Conservation (phyloP, 176 grass and related monocot genomes). For the Microstegium vimineum region DNA sequence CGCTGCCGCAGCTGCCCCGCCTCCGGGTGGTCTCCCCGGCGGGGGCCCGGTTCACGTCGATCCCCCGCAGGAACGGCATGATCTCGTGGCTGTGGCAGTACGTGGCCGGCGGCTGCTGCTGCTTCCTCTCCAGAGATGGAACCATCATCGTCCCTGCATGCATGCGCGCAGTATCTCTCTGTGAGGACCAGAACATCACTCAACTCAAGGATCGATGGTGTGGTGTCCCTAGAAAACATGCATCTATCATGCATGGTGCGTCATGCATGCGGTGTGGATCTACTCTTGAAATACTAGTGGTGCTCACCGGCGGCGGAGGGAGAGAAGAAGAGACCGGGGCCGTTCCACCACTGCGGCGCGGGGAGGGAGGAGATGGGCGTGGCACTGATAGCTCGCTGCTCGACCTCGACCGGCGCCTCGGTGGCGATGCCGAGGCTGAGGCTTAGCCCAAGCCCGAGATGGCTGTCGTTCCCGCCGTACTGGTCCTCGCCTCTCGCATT, state of each 20-base stretch:
- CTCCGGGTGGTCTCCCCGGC: neutral
- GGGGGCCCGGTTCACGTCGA: slow-evolving; percentile 74
- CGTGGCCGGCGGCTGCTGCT: neutral
- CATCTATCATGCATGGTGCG: no score
- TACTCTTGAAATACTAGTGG: neutral
- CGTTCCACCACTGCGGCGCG: slow-evolving; percentile 27
- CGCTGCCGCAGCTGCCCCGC: slow-evolving; percentile 32
- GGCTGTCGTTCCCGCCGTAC: neutral
- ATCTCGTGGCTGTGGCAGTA: slow-evolving; percentile 33
- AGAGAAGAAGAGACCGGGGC: slow-evolving; percentile 29
- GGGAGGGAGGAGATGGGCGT: slow-evolving; percentile 12
- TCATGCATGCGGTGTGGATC: neutral
- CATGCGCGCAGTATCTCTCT: neutral
- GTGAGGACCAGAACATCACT: neutral
- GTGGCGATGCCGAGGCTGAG: slow-evolving; percentile 48
- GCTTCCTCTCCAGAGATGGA: slow-evolving; percentile 8
- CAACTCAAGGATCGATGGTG: neutral
- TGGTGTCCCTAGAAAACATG: no score
- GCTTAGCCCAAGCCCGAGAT: slow-evolving; percentile 43
- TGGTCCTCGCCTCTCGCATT: slow-evolving; percentile 3
- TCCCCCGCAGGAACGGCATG: slow-evolving; percentile 65
- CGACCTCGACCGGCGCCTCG: neutral
- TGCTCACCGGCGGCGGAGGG: slow-evolving; percentile 31
- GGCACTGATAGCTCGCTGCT: neutral
- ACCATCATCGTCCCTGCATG: slow-evolving; percentile 12